phyloP scores from a whole-genome alignment of 306 rosid genomes.

The Quercus wislizeni region DNA sequence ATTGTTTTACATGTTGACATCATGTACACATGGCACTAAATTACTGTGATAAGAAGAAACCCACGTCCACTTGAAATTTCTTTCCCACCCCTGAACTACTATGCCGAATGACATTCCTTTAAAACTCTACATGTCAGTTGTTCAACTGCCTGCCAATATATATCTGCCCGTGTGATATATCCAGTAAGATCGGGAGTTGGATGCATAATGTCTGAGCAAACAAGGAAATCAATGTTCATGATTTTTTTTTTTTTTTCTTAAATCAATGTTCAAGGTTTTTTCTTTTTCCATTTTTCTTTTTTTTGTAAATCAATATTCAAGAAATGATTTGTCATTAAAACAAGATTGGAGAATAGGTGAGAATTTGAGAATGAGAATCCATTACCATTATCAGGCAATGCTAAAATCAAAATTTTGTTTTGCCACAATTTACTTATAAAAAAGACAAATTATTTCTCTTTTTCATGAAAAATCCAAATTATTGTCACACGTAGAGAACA shows the following conservation, averaged over 20 bases:
- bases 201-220: slow-evolving; percentile 77
- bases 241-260: background rate
- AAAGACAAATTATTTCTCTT: too few relatives aligned
- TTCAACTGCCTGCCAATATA: slow-evolving; percentile 89
- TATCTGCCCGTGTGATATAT: slow-evolving; percentile 96
- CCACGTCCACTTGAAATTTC: background rate
- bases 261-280: too few relatives aligned
- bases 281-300: rapidly evolving
- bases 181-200: slow-evolving; percentile 99
- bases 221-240: slow-evolving; percentile 18
- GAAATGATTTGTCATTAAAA: background rate
- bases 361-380: slow-evolving; percentile 6
- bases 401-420: slow-evolving; percentile 56
- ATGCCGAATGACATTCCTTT: background rate
- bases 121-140: slow-evolving; percentile 74
- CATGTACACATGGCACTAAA: background rate
- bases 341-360: slow-evolving; percentile 15
- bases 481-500: too few relatives aligned
- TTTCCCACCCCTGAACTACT: slow-evolving; percentile 1
- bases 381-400: slow-evolving; percentile 98
- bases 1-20: background rate
- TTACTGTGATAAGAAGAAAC: background rate
- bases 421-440: too few relatives aligned
- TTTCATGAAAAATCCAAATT: too few relatives aligned
- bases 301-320: too few relatives aligned